Conservation (phyloP, 1,139 yeast genomes). For the Magnusiomyces suaveolens region DNA sequence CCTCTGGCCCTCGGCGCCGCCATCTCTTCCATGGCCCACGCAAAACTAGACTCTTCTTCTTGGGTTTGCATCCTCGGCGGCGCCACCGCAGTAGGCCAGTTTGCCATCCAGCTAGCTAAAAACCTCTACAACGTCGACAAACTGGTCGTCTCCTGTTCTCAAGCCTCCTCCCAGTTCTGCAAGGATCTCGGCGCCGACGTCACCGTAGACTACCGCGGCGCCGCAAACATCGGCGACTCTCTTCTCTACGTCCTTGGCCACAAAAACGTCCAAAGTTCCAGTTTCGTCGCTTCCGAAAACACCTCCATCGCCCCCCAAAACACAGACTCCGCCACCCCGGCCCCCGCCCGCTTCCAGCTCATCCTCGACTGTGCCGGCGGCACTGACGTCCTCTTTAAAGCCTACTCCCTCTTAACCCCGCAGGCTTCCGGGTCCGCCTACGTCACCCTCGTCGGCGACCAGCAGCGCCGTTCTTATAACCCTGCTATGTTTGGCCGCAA, state of each 20-base stretch:
- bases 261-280: conserved; percentile 9
- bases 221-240: conserved; percentile 15
- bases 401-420: conserved; percentile 29
- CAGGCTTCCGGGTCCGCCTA: too few relatives aligned
- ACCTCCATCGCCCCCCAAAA: too few relatives aligned
- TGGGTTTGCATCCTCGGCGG: conserved; percentile 60
- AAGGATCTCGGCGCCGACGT: conserved; percentile 44
- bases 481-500: conserved; percentile 29
- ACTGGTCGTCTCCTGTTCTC: conserved; percentile 36
- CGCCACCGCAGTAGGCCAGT: conserved; percentile 61
- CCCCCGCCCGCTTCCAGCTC: conserved; percentile 10
- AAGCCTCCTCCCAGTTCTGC: conserved; percentile 35
- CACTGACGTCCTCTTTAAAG: conserved; percentile 28
- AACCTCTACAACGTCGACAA: conserved; percentile 35
- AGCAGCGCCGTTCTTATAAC: conserved; percentile 23
- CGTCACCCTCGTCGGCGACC: conserved; percentile 46
- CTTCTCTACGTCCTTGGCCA: conserved; percentile 10
- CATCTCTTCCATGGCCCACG: conserved; percentile 34
- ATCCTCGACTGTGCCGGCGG: conserved; percentile 16
- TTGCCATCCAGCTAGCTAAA: conserved; percentile 49
- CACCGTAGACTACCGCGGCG: conserved; percentile 43
- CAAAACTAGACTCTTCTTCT: conserved; percentile 25
- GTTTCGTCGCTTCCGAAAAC: conserved; percentile 7
- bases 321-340: background rate
- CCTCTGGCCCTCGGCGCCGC: conserved; percentile 54